phyloP scores from a whole-genome alignment of 2,329 filamentous ascomycete species.

The Botrytis elliptica region DNA sequence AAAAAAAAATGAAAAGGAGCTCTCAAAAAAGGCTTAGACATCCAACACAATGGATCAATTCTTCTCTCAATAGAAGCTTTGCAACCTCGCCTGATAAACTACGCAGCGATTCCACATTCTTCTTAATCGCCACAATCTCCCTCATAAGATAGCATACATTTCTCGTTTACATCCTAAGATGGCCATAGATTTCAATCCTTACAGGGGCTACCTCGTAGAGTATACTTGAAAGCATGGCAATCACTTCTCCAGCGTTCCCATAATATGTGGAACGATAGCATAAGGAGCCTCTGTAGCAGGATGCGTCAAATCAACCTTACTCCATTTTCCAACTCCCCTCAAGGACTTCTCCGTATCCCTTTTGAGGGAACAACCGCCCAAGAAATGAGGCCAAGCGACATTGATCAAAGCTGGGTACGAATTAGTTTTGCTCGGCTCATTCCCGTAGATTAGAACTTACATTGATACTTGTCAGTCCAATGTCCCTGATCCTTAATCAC shows the following conservation, averaged over 20 bases:
- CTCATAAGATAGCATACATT: too few relatives aligned
- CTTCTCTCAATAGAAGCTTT: neutral
- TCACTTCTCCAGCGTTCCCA: constrained; percentile 35
- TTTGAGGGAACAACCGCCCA: constrained; percentile 35
- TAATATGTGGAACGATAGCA: constrained; percentile 34
- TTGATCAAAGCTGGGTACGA: constrained; percentile 29
- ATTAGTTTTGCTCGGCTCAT: constrained; percentile 15
- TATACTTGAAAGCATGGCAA: too few relatives aligned
- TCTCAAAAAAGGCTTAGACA: too few relatives aligned
- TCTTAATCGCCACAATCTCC: neutral
- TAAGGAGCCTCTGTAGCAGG: constrained; percentile 30
- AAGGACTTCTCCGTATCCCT: constrained; percentile 34
- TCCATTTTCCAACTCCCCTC: constrained; percentile 33
- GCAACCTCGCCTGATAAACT: too few relatives aligned
- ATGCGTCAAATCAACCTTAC: constrained; percentile 33
- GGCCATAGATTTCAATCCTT: too few relatives aligned
- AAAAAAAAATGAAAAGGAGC: too few relatives aligned
- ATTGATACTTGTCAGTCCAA: constrained; percentile 32
- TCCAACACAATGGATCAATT: neutral
- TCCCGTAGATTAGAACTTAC: constrained; percentile 25
- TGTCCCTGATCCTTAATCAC: constrained; percentile 29
- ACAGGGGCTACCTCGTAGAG: neutral
- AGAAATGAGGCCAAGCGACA: constrained; percentile 34
- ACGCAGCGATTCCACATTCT: neutral
- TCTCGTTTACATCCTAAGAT: neutral